These are phyloP conservation scores for Xylaria sp. DNA, from an alignment of 2,329 filamentous ascomycete species.

Conservation along the genomic window DNA sequence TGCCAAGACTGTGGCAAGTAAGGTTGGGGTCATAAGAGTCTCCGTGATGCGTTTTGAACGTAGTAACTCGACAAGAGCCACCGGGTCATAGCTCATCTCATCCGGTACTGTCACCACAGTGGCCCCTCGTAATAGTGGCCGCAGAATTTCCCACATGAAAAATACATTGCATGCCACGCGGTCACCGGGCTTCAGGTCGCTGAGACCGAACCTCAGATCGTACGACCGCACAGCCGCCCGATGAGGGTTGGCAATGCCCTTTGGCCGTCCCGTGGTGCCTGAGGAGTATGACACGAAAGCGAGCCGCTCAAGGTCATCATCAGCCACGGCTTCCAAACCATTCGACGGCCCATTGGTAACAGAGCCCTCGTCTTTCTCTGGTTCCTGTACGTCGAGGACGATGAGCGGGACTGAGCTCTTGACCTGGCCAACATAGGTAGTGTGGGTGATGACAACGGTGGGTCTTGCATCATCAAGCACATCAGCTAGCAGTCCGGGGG, in stretches of 20 bases:
- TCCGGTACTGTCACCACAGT: conserved; percentile 79
- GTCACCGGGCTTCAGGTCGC: conserved; percentile 72
- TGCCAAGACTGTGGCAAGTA: conserved; percentile 75
- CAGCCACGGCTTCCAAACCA: conserved; percentile 58
- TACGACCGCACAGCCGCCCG: conserved; percentile 76
- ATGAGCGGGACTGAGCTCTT: conserved; percentile 68
- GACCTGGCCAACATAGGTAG: conserved; percentile 68
- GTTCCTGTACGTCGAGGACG: conserved; percentile 60
- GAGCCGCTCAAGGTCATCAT: conserved; percentile 73
- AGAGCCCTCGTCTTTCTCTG: conserved; percentile 35
- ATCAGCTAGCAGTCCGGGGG: conserved; percentile 73
- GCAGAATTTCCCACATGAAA: conserved; percentile 84
- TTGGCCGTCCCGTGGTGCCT: conserved; percentile 76
- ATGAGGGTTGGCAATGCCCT: conserved; percentile 82
- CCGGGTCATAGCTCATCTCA: conserved; percentile 77
- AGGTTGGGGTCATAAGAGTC: conserved; percentile 82
- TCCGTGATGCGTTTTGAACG: conserved; percentile 72
- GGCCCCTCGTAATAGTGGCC: conserved; percentile 75
- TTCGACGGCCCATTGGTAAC: conserved; percentile 46
- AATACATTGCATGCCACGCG: conserved; percentile 88
- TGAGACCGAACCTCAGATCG: conserved; percentile 71
- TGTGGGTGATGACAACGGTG: conserved; percentile 71
- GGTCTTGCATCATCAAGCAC: conserved; percentile 78
- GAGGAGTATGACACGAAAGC: conserved; percentile 84
- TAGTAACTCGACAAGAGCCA: conserved; percentile 73